Base-by-base conservation (phyloP, 441 rosid species). In the Breynia disticha region DNA sequence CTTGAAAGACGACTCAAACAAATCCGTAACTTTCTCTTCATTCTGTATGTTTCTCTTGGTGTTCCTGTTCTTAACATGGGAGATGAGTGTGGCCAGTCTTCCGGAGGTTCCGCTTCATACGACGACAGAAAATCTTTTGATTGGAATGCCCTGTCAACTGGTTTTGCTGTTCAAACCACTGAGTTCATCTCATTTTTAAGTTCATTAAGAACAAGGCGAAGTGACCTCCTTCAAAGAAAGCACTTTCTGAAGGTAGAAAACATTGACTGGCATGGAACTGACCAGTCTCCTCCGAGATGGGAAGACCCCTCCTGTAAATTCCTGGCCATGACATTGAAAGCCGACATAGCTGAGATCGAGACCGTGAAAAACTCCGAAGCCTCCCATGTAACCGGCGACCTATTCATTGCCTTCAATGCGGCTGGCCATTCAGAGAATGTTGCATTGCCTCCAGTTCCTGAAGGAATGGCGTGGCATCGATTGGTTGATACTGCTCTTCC, bases 21-120 rank as follows among this genome's bases (percentile, higher is more conserved):
- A 67, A 81, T 82, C 35, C 89, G 94, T 0, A 88, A 86, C 68
- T 86, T 78, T 69, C 72, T 91, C 63, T 88, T 91, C 52, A 68
- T 82, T 64, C 68, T 84, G 45, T 88, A 64, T 70, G 68, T 88
- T 60, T 88, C 98, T 5, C 70, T 82, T 8, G 98, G 97, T 44
- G 71, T 84, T 54, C 98, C 98, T 1, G 78, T 86, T 54, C 91
- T 91, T 45, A 86, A 82, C 76, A 82, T 82, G 95, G 98, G 98
- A 59, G 98, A 88, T 63, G 95, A 91, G 67, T 88, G 89, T 43
- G 97, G 97, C 63, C 72, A 80, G 62, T 88, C 98, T 19, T 67
- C 87, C 4, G 68, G 82, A 0, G 98, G 94, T 37, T 88, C 91
- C 46, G 72, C 58, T 66, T 74, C 80, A 45, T 72, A 76, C 45